Percentiles rank a stretch among this genome's conserved stretches.
Evolutionary conservation across 2,329 filamentous ascomycete genomes (phyloP).

Genomic region (Pseudogymnoascus sp.): DNA sequence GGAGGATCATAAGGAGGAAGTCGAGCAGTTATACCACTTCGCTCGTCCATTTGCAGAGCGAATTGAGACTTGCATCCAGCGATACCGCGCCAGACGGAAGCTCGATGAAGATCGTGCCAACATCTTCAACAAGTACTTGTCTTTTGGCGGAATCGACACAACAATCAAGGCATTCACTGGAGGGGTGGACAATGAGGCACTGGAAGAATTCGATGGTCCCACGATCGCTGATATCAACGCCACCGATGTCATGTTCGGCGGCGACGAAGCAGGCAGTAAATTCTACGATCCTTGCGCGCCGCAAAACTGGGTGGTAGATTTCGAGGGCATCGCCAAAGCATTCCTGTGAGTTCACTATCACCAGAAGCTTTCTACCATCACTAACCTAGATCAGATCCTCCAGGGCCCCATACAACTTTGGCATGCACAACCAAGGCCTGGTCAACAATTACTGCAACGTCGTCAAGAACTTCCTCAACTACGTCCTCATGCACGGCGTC

Average conservation of each 20-base stretch:
- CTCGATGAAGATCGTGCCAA: slow-evolving; percentile 56
- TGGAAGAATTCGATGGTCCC: slow-evolving; percentile 55
- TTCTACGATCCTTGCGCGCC: slow-evolving; percentile 47
- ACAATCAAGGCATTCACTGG: slow-evolving; percentile 55
- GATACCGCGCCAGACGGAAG: slow-evolving; percentile 71
- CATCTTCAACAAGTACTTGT: slow-evolving; percentile 74
- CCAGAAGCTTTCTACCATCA: neutral
- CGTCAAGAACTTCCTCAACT: slow-evolving; percentile 81
- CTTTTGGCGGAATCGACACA: slow-evolving; percentile 72
- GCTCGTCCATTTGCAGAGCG: slow-evolving; percentile 57
- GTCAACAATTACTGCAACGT: slow-evolving; percentile 60
- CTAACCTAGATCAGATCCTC: slow-evolving; percentile 41
- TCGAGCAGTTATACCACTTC: slow-evolving; percentile 56
- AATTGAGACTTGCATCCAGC: slow-evolving; percentile 77
- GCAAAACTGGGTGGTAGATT: slow-evolving; percentile 72
- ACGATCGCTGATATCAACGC: slow-evolving; percentile 61
- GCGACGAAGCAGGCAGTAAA: slow-evolving; percentile 32
- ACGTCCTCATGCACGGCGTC: slow-evolving; percentile 76
- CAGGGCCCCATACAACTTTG: slow-evolving; percentile 50
- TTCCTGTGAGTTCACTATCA: slow-evolving; percentile 58
- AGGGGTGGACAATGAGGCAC: slow-evolving; percentile 52
- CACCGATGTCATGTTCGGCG: slow-evolving; percentile 50
- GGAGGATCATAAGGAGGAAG: slow-evolving; percentile 59
- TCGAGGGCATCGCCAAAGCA: slow-evolving; percentile 67
- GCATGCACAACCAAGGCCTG: slow-evolving; percentile 46